Evolutionary conservation across 495 filamentous ascomycete species (phyloP).

Genomic region (Podospora pseudocomata): DNA sequence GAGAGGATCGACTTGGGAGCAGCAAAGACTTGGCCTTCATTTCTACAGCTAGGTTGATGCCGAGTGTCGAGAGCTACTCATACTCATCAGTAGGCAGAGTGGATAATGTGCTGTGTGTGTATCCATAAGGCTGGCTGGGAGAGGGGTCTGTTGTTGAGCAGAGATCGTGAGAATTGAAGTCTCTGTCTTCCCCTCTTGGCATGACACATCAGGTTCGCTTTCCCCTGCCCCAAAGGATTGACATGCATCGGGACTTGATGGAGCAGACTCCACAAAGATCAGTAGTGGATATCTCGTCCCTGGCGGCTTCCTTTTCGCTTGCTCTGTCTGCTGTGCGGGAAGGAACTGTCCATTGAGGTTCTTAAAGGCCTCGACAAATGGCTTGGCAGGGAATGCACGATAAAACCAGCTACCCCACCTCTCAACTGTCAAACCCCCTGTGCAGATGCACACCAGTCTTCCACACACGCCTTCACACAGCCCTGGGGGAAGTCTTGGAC

Average conservation of each 20-base stretch:
- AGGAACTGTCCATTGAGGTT: conserved; percentile 1
- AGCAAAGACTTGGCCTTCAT: neutral
- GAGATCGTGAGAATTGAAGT: neutral
- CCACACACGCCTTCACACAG: neutral
- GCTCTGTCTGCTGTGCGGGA: neutral
- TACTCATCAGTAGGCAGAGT: too few species aligned
- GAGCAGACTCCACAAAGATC: too few species aligned
- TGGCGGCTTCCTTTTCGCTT: neutral
- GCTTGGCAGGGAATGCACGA: neutral
- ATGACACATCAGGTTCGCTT: neutral
- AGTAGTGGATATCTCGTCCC: too few species aligned
- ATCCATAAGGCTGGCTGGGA: neutral
- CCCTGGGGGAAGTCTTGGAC: neutral
- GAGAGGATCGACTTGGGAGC: neutral
- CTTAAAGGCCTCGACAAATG: neutral
- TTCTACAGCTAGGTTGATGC: neutral
- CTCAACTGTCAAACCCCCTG: neutral
- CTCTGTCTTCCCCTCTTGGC: neutral
- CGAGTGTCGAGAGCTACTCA: too few species aligned
- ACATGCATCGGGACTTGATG: too few species aligned
- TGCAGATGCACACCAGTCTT: neutral
- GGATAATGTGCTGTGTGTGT: neutral
- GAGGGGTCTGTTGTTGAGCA: neutral
- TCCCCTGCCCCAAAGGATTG: neutral
- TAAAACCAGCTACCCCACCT: neutral